Evolutionary conservation across 2,329 filamentous ascomycete species (phyloP).

Genomic region (Lachnellula suecica): DNA sequence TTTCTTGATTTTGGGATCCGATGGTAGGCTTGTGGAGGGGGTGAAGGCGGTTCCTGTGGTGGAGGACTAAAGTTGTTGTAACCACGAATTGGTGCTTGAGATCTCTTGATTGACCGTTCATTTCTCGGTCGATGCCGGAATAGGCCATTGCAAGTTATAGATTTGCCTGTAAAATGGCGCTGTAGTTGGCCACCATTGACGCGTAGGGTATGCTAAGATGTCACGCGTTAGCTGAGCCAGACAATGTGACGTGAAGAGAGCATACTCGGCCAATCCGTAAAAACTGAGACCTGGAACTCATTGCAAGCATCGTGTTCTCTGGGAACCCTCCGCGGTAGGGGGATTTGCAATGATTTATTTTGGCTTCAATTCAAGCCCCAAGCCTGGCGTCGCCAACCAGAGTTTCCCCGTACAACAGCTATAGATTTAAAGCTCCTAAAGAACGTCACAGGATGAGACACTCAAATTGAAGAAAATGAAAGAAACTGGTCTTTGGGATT

Average conservation of each 20-base stretch:
- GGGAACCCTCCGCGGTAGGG: too few species aligned
- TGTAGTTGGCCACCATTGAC: neutral
- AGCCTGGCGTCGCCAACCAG: too few species aligned
- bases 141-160: neutral
- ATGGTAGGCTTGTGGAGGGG: neutral
- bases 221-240: neutral
- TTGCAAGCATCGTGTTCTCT: too few species aligned
- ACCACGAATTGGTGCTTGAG: neutral
- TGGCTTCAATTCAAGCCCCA: too few species aligned
- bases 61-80: neutral
- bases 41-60: too few species aligned
- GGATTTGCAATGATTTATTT: too few species aligned
- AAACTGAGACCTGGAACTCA: neutral
- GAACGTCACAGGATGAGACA: too few species aligned
- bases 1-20: neutral
- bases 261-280: neutral
- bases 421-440: too few species aligned
- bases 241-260: neutral
- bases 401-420: too few species aligned
- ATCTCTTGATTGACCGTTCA: neutral
- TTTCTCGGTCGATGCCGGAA: neutral
- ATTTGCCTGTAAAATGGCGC: neutral
- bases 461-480: too few species aligned
- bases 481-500: too few species aligned
- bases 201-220: neutral